Evolutionary conservation across 257 asterid species (phyloP).

Genomic region (Eucommia ulmoides): DNA sequence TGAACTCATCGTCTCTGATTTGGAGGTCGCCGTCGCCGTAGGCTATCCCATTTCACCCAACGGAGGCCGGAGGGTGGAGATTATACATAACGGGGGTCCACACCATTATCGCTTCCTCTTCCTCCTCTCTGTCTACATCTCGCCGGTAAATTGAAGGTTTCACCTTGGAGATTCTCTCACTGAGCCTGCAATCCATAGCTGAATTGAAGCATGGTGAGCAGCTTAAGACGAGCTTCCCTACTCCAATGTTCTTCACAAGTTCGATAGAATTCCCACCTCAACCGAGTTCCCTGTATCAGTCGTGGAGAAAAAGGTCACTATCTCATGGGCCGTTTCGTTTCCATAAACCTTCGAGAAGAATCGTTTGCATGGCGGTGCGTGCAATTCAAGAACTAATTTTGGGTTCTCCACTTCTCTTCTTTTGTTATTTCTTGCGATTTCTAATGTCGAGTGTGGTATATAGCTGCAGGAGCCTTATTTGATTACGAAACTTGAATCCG

Average conservation of each 20-base stretch:
- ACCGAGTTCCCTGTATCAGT: slow-evolving; percentile 11
- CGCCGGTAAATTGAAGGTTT: too few species aligned
- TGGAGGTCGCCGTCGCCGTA: too few species aligned
- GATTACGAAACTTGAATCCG: not conserved
- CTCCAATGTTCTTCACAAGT: slow-evolving; percentile 30
- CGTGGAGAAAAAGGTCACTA: not conserved
- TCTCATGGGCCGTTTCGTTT: slow-evolving; percentile 20
- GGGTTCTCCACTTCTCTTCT: not conserved
- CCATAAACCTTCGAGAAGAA: slow-evolving; percentile 23
- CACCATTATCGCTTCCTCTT: too few species aligned
- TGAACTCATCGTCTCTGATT: too few species aligned
- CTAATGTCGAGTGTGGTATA: not conserved
- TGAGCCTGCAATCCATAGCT: too few species aligned
- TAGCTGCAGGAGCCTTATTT: slow-evolving; percentile 46
- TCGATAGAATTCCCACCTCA: slow-evolving; percentile 28
- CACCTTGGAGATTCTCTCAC: too few species aligned
- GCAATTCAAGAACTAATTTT: not conserved
- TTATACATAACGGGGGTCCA: too few species aligned
- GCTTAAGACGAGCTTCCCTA: slow-evolving; percentile 37
- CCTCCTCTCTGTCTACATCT: too few species aligned
- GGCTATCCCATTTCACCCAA: too few species aligned
- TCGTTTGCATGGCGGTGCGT: slow-evolving; percentile 83
- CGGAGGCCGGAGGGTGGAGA: too few species aligned
- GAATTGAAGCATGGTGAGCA: too few species aligned
- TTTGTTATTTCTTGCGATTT: not conserved